These are phyloP conservation scores for Craterostigma plantagineum DNA, from an alignment of 257 asterid species.

Conservation along the genomic window DNA sequence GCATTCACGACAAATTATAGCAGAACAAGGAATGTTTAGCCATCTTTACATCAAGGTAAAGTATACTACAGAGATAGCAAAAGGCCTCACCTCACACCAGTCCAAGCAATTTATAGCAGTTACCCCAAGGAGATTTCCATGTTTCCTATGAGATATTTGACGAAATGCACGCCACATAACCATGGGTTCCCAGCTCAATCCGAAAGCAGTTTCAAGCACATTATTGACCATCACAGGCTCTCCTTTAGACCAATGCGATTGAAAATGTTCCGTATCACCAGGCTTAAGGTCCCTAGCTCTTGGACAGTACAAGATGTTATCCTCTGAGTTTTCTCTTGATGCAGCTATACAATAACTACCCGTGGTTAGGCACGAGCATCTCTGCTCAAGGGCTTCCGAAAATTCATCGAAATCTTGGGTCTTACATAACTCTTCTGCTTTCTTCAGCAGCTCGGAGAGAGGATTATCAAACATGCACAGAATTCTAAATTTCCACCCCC, in stretches of 20 bases:
- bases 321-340: slow-evolving; percentile 31
- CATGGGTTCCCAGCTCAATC: slow-evolving; percentile 99
- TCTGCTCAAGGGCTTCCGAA: slow-evolving; percentile 10
- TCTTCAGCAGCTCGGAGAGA: slow-evolving; percentile 28
- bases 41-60: neutral
- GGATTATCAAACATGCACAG: slow-evolving; percentile 19
- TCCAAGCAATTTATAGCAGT: slow-evolving; percentile 64
- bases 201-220: slow-evolving; percentile 50
- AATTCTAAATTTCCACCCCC: slow-evolving; percentile 37
- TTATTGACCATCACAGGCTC: slow-evolving; percentile 77
- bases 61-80: neutral
- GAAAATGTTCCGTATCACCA: slow-evolving; percentile 56
- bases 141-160: slow-evolving; percentile 28
- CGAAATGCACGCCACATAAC: slow-evolving; percentile 98
- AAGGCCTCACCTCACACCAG: slow-evolving; percentile 63
- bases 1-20: too few species aligned
- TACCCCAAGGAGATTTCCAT: slow-evolving; percentile 27
- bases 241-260: slow-evolving; percentile 60
- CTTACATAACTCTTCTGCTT: slow-evolving; percentile 23
- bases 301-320: slow-evolving; percentile 58
- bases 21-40: too few species aligned
- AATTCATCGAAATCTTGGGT: slow-evolving; percentile 9
- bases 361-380: slow-evolving; percentile 27
- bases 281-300: slow-evolving; percentile 29
- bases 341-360: slow-evolving; percentile 37